Percentiles rank a stretch among this genome's conserved stretches.
These are phyloP conservation scores for Cryphonectria nitschkei DNA, from an alignment of 2,329 filamentous ascomycete species.

Conservation along the genomic window DNA sequence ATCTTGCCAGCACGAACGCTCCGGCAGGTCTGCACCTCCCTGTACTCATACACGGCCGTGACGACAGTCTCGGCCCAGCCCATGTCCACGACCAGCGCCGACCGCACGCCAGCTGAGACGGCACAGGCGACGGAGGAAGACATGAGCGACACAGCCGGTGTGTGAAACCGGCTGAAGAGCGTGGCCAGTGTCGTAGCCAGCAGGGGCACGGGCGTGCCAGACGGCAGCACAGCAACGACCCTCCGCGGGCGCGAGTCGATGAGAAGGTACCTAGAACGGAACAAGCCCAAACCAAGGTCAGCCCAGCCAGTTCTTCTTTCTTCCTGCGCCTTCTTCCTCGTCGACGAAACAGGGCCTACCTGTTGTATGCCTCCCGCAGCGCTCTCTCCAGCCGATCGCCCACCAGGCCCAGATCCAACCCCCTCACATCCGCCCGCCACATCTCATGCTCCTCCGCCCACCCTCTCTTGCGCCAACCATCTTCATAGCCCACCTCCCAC, in stretches of 20 bases:
- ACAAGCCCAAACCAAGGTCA: constrained; percentile 23
- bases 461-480: constrained; percentile 51
- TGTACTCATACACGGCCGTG: constrained; percentile 88
- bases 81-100: constrained; percentile 85
- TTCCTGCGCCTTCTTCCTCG: not conserved
- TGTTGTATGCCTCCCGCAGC: constrained; percentile 79
- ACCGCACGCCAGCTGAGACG: constrained; percentile 80
- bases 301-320: not conserved
- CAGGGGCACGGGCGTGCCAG: constrained; percentile 75
- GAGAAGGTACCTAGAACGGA: constrained; percentile 56
- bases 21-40: constrained; percentile 72
- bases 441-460: constrained; percentile 74
- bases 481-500: constrained; percentile 61
- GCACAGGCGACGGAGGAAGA: constrained; percentile 75
- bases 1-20: constrained; percentile 75
- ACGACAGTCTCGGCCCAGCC: constrained; percentile 91
- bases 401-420: constrained; percentile 76
- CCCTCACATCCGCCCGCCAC: constrained; percentile 75
- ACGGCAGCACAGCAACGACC: constrained; percentile 75
- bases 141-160: constrained; percentile 79
- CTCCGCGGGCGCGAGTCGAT: constrained; percentile 78
- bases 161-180: constrained; percentile 79
- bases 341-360: constrained; percentile 50
- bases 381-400: constrained; percentile 86
- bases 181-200: constrained; percentile 76